Conservation (phyloP, 2,329 filamentous ascomycete species). For the Aspergillus awamori region DNA sequence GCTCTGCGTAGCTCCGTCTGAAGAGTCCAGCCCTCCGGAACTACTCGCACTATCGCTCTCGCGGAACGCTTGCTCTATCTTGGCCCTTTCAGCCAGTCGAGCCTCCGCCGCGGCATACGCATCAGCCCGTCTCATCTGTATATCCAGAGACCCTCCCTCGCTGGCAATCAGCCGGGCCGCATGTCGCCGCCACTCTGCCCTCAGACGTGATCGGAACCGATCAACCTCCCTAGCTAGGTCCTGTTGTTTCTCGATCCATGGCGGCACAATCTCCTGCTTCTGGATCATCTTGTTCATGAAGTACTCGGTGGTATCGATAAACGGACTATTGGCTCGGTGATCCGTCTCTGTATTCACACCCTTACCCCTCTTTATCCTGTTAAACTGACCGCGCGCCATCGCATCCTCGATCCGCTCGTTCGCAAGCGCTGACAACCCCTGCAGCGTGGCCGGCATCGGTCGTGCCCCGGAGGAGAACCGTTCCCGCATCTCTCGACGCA, state of each 20-base stretch:
- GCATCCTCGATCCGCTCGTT: conserved; percentile 94
- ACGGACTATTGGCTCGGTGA: conserved; percentile 78
- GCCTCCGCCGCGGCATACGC: conserved; percentile 75
- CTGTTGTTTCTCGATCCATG: conserved; percentile 99
- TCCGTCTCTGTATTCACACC: conserved; percentile 73
- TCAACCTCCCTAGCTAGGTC: conserved; percentile 72
- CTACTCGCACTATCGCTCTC: conserved; percentile 11
- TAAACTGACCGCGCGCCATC: conserved; percentile 87
- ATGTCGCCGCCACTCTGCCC: conserved; percentile 83
- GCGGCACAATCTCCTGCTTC: conserved; percentile 90
- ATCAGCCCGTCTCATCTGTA: conserved; percentile 71
- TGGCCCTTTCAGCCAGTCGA: conserved; percentile 30
- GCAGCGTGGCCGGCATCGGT: conserved; percentile 72
- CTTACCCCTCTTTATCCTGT: conserved; percentile 78
- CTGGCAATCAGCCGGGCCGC: conserved; percentile 77
- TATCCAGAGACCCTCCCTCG: conserved; percentile 71
- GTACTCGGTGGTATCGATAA: conserved; percentile 95
- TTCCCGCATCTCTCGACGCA: conserved; percentile 74
- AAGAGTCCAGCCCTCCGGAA: conserved; percentile 17
- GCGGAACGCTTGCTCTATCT: conserved; percentile 29
- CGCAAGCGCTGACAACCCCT: conserved; percentile 78
- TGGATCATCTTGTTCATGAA: conserved; percentile 99
- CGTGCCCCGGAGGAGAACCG: conserved; percentile 75
- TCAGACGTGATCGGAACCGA: conserved; percentile 72
- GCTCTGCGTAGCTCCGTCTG: background rate